Evolutionary conservation across 768 basidiomycete species (phyloP).

Genomic region (Wakefieldia striispora): DNA sequence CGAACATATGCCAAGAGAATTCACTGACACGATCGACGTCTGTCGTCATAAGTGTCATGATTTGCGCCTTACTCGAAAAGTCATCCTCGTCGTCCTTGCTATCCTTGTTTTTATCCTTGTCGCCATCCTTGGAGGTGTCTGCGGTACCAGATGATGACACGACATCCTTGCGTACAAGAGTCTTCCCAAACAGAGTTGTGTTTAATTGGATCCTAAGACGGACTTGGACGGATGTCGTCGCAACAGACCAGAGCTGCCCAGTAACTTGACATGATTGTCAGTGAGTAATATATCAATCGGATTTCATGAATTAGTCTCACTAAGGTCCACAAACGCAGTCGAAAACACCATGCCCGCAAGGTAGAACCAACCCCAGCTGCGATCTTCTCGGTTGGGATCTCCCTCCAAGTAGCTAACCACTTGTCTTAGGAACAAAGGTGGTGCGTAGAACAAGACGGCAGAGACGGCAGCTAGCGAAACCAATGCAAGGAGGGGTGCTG

Average conservation of each 20-base stretch:
- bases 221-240: conserved; percentile 68
- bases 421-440: conserved; percentile 57
- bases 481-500: conserved; percentile 37
- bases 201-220: conserved; percentile 75
- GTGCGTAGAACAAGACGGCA: conserved; percentile 65
- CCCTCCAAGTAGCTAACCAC: conserved; percentile 66
- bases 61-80: conserved; percentile 69
- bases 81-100: conserved; percentile 43
- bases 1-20: conserved; percentile 75
- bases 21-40: conserved; percentile 90
- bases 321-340: conserved; percentile 40
- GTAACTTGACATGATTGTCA: conserved; percentile 42
- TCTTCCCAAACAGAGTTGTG: conserved; percentile 83
- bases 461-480: conserved; percentile 50
- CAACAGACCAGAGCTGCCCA: conserved; percentile 68
- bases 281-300: background rate
- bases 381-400: conserved; percentile 53
- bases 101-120: conserved; percentile 16
- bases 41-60: conserved; percentile 96
- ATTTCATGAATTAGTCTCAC: conserved; percentile 31
- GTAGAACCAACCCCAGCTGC: conserved; percentile 75
- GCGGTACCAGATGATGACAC: conserved; percentile 55
- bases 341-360: conserved; percentile 49
- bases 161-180: conserved; percentile 79
- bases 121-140: conserved; percentile 23